These are phyloP conservation scores for Pseudogymnoascus sp. DNA, from an alignment of 2,329 filamentous ascomycete genomes.

Conservation along the genomic window DNA sequence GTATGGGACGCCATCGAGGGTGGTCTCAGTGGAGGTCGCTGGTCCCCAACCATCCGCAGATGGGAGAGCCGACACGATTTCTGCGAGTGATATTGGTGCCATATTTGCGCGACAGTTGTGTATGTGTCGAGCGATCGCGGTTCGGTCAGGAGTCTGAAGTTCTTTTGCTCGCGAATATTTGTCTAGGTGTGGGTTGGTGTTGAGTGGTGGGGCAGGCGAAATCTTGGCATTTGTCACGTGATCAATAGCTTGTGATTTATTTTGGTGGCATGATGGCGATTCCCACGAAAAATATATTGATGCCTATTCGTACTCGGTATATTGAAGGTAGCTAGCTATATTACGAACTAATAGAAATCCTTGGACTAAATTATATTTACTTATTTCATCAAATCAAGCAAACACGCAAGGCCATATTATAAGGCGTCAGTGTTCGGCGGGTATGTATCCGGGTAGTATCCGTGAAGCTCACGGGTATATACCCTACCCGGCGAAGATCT, in stretches of 20 bases:
- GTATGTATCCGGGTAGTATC: too few relatives aligned
- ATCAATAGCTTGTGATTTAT: neutral
- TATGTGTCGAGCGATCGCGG: constrained; percentile 10
- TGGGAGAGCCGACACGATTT: constrained; percentile 63
- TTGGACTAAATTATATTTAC: neutral
- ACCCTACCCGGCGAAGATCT: too few relatives aligned
- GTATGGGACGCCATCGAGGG: constrained; percentile 89
- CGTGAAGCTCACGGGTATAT: too few relatives aligned
- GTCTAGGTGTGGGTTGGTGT: constrained; percentile 8
- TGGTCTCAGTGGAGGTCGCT: constrained; percentile 71
- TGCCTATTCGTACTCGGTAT: neutral
- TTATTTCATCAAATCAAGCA: neutral
- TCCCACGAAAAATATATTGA: neutral
- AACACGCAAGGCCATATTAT: neutral
- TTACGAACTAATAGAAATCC: too few relatives aligned
- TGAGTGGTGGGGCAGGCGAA: constrained; percentile 9
- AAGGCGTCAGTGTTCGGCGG: too few relatives aligned
- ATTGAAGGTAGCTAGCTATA: neutral
- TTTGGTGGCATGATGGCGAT: neutral
- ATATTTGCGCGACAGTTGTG: constrained; percentile 29
- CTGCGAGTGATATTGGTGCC: constrained; percentile 47
- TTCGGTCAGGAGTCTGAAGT: constrained; percentile 4
- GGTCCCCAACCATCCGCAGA: constrained; percentile 83
- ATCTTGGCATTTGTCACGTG: constrained; percentile 7
- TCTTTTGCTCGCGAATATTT: constrained; percentile 9